Evolutionary conservation across 1,139 yeast species (phyloP), one percentile per base, ranked within the genome.

Genomic region (Debaryomycetaceae sp.): DNA sequence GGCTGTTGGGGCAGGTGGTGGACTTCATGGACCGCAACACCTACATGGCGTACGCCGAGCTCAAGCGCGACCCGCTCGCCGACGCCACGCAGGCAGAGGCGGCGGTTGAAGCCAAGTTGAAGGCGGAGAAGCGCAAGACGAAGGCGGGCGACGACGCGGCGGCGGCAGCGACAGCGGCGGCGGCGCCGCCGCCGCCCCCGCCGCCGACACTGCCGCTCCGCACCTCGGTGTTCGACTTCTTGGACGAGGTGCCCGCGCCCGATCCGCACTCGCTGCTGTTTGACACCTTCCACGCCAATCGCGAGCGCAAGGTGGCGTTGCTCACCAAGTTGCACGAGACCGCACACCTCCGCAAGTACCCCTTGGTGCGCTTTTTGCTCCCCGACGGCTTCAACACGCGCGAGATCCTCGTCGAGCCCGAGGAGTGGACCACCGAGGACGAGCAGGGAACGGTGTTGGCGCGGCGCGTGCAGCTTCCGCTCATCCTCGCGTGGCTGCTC

Each of bases 401-500:
- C 43, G 83, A 83, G 10, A 76, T 86, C 3, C 48, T 66, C 25
- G 68, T 66, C 6, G 69, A 65, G 33, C 69, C 70, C 1, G 74
- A 67, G 40, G 53, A 49, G 30, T 66, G 72, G 66, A 54, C 56
- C 1, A 53, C 64, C 5, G 72, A 66, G 45, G 66, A 63, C 42
- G 70, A 62, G 27, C 43, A 47, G 28, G 41, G 31, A 23, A 43
- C 44, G 7, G 51, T 54, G 1, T 40, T 60, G 20, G 64, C 58
- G 14, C 54, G 55, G 23, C 45, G 65, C 34, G 50, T 45, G 5
- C 95, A 86, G 48, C 50, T 91, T 2, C 99, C 99, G 0, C 59
- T 91, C 31, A 81, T 88, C 45, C 61, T 89, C 12, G 95, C 98
- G 0, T 91, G 97, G 96, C 89, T 98, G 0, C 58, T 91, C 25